Conservation (phyloP, 2,329 filamentous ascomycete genomes). For the Ophiostoma australiae region DNA sequence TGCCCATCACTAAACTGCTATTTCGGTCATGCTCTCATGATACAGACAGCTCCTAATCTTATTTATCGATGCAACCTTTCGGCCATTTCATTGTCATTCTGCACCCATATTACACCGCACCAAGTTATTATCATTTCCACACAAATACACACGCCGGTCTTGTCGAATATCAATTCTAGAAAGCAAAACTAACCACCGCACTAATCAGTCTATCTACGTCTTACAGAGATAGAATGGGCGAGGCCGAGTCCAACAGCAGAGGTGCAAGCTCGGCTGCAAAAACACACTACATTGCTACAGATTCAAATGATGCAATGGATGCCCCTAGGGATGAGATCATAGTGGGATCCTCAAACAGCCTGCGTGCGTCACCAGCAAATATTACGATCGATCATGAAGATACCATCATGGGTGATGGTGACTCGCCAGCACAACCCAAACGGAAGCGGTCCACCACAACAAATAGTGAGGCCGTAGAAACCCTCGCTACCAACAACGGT, state of each 20-base stretch:
- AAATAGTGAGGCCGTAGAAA: background rate
- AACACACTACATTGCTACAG: background rate
- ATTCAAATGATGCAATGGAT: constrained; percentile 35
- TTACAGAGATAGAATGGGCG: constrained; percentile 6
- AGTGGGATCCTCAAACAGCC: constrained; percentile 37
- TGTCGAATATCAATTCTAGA: background rate
- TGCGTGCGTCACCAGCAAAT: constrained; percentile 28
- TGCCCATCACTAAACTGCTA: background rate
- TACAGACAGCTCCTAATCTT: background rate
- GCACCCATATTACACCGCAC: background rate
- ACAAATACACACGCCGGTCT: background rate
- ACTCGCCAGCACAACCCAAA: constrained; percentile 8
- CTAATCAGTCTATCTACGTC: background rate
- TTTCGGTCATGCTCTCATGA: background rate
- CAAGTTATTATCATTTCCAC: background rate
- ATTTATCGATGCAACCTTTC: background rate
- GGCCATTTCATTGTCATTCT: background rate
- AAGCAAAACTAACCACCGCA: constrained; percentile 22
- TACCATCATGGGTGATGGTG: constrained; percentile 39
- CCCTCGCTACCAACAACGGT: constrained; percentile 32
- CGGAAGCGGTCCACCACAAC: constrained; percentile 12
- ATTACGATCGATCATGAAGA: constrained; percentile 41
- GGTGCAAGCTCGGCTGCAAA: background rate
- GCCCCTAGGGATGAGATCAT: constrained; percentile 50
- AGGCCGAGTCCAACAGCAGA: background rate